phyloP scores from a whole-genome alignment of 208 protist species.

The Trypanosoma vivax region DNA sequence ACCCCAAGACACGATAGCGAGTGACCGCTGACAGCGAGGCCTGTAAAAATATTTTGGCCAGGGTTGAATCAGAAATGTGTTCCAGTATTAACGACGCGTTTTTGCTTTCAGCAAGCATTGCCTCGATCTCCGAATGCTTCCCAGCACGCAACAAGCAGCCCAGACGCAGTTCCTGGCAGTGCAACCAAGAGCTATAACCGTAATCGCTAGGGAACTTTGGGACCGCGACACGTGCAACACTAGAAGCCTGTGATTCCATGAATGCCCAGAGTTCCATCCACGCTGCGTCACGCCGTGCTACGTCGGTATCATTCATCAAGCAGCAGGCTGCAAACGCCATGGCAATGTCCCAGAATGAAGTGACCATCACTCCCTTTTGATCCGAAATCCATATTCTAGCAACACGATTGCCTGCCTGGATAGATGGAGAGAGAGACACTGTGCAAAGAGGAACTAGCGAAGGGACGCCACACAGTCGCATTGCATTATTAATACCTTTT shows the following conservation, averaged over 20 bases:
- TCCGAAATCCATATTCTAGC: conserved; percentile 3
- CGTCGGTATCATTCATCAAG: background rate
- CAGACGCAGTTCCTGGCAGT: conserved; percentile 40
- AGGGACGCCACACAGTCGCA: conserved; percentile 3
- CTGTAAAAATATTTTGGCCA: conserved; percentile 7
- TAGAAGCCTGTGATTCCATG: too few species aligned
- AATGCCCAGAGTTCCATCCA: conserved; percentile 15
- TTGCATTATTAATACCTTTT: background rate
- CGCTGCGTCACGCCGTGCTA: conserved; percentile 7
- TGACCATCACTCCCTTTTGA: background rate
- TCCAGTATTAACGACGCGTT: conserved; percentile 9
- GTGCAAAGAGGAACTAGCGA: conserved; percentile 28
- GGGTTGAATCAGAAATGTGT: conserved; percentile 13
- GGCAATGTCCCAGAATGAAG: conserved; percentile 7
- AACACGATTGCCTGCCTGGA: conserved; percentile 19
- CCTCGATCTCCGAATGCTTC: conserved; percentile 13
- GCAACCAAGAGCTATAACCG: conserved; percentile 7
- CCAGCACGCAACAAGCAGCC: conserved; percentile 27
- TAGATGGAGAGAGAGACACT: conserved; percentile 22
- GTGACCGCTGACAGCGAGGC: background rate
- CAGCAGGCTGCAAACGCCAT: conserved; percentile 14
- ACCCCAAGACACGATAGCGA: background rate
- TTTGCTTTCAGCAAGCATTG: conserved; percentile 8
- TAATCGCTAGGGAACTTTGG: too few species aligned
- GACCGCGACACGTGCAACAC: too few species aligned